A percentile compares a stretch with the other conserved stretches of the same genome.
Evolutionary conservation across 1,139 yeast genomes (phyloP).

Genomic region (Dujonia santamariae): DNA sequence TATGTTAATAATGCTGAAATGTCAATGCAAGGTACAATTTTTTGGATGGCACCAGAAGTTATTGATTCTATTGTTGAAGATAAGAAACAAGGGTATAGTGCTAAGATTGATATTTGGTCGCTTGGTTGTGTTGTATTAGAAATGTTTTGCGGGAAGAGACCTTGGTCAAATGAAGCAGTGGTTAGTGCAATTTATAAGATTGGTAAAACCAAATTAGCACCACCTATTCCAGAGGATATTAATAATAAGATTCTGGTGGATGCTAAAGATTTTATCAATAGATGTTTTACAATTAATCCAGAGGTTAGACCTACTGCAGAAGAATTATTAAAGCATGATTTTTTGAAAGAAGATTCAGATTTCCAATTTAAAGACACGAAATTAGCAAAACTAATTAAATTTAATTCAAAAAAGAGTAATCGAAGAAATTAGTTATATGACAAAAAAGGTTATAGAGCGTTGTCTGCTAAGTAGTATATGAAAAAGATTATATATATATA

Average conservation of each 20-base stretch:
- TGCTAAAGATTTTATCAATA: constrained; percentile 69
- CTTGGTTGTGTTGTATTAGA: constrained; percentile 94
- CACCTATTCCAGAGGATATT: constrained; percentile 93
- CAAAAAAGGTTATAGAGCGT: too few relatives aligned
- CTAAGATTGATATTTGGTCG: constrained; percentile 92
- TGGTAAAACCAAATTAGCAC: constrained; percentile 77
- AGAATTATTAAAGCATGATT: constrained; percentile 58
- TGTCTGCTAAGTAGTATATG: not conserved
- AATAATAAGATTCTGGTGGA: constrained; percentile 54
- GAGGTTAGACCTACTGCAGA: constrained; percentile 85
- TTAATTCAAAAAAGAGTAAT: constrained; percentile 24
- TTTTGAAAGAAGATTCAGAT: constrained; percentile 43
- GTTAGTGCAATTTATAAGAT: constrained; percentile 75
- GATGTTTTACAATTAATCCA: constrained; percentile 82
- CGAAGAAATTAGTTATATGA: constrained; percentile 3
- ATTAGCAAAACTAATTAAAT: constrained; percentile 48
- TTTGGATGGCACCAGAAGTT: constrained; percentile 99
- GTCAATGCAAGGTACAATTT: constrained; percentile 98
- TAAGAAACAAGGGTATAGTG: constrained; percentile 90
- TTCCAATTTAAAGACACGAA: constrained; percentile 66
- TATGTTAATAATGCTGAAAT: constrained; percentile 90
- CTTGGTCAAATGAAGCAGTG: constrained; percentile 80
- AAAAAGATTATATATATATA: constrained; percentile 2
- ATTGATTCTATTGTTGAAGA: constrained; percentile 75
- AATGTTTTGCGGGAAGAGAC: constrained; percentile 86